Conservation (phyloP, 1,139 yeast genomes). For the Diutina neorugosa region DNA sequence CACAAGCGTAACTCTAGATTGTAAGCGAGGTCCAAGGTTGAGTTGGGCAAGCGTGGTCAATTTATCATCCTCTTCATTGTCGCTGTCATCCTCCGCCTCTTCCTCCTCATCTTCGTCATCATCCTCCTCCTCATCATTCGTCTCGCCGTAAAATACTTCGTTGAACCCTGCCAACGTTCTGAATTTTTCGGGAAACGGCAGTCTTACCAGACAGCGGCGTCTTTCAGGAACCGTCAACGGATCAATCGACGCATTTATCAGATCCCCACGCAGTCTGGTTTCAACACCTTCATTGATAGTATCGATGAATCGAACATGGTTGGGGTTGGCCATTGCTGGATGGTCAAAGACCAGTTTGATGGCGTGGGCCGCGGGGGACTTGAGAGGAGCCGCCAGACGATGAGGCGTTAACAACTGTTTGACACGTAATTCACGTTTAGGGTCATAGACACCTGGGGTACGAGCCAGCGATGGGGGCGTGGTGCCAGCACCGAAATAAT, state of each 20-base stretch:
- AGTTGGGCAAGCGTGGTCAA: constrained; percentile 9
- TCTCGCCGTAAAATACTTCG: constrained; percentile 20
- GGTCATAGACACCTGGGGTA: constrained; percentile 1
- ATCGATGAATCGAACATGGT: constrained; percentile 15
- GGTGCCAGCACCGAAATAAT: neutral
- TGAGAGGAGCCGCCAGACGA: neutral
- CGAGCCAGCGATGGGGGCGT: neutral
- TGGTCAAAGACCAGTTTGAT: constrained; percentile 34
- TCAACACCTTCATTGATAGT: constrained; percentile 4
- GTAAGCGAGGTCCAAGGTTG: constrained; percentile 6
- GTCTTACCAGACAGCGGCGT: neutral
- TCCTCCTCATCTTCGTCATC: constrained; percentile 12
- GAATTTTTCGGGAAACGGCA: neutral
- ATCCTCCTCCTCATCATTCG: constrained; percentile 8
- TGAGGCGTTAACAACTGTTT: neutral
- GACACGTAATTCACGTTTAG: neutral
- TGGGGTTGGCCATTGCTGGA: constrained; percentile 24
- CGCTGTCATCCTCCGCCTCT: constrained; percentile 12
- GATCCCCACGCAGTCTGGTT: neutral
- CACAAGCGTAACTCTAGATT: constrained; percentile 2
- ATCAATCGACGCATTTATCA: neutral
- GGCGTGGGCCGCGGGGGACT: constrained; percentile 22
- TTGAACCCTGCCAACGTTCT: constrained; percentile 12
- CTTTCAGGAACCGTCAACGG: neutral
- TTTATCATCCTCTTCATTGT: constrained; percentile 12